These are phyloP conservation scores for Arbutus unedo DNA, from an alignment of 148 eudicot species.

Conservation along the genomic window DNA sequence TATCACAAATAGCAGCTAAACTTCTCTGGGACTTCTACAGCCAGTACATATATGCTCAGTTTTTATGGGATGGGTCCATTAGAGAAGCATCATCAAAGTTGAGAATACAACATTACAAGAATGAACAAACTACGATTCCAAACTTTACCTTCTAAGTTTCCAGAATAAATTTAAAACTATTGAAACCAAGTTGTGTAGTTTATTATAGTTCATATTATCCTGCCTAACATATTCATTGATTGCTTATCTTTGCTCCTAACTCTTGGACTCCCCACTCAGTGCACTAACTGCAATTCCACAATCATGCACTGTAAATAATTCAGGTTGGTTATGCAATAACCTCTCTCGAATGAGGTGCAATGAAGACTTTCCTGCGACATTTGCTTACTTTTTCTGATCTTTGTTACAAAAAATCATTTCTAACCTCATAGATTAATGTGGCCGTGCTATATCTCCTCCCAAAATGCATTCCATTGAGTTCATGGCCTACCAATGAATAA, in stretches of 20 bases:
- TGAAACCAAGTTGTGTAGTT: background rate
- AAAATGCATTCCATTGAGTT: too few relatives aligned
- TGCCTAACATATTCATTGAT: background rate
- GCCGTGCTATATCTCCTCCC: too few relatives aligned
- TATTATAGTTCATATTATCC: background rate
- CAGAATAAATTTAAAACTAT: background rate
- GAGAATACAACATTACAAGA: background rate
- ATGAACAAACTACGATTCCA: background rate
- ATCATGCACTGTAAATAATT: background rate
- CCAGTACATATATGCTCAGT: background rate
- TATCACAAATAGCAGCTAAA: background rate
- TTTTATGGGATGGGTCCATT: background rate
- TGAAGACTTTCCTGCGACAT: background rate
- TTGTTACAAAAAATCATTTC: too few relatives aligned
- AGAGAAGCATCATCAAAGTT: conserved; percentile 1
- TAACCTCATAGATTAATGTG: too few relatives aligned
- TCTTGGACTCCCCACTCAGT: background rate
- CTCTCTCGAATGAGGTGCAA: background rate
- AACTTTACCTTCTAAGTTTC: background rate
- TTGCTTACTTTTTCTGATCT: too few relatives aligned
- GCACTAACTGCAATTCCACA: background rate
- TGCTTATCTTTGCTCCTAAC: background rate
- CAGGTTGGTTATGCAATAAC: background rate
- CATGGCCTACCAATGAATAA: too few relatives aligned
- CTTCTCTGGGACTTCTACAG: background rate